Percentiles rank a stretch among this genome's conserved stretches.
These are phyloP conservation scores for Trichoderma harzianum DNA, from an alignment of 2,329 filamentous ascomycete species.

Conservation along the genomic window DNA sequence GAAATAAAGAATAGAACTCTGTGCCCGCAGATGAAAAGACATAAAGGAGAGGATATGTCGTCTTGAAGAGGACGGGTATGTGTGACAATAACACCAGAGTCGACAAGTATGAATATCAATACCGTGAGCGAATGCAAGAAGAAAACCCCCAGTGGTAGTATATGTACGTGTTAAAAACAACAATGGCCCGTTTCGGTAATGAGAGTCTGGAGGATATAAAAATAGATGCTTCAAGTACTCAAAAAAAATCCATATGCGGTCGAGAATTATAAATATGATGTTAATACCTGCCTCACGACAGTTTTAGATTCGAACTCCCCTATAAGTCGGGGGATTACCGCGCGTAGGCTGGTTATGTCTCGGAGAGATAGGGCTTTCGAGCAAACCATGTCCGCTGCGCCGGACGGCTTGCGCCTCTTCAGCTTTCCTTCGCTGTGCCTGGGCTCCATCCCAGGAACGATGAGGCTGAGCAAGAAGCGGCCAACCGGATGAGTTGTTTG, in stretches of 20 bases:
- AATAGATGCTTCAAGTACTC: neutral
- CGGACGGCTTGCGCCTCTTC: conserved; percentile 16
- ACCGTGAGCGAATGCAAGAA: neutral
- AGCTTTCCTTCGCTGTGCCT: neutral
- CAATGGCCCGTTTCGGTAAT: neutral
- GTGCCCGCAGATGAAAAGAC: neutral
- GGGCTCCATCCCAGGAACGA: neutral
- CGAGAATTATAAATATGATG: neutral
- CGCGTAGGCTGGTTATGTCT: conserved; percentile 45
- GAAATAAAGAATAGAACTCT: neutral
- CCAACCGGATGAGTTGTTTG: neutral
- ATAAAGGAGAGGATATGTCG: neutral
- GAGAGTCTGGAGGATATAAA: neutral
- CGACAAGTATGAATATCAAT: neutral
- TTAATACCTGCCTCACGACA: neutral
- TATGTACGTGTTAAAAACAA: neutral
- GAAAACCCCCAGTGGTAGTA: neutral
- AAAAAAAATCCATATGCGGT: neutral
- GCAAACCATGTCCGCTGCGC: conserved; percentile 33
- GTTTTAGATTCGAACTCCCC: conserved; percentile 47
- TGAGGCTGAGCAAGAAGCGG: neutral
- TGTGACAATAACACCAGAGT: neutral
- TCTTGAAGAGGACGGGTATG: neutral
- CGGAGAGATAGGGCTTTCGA: conserved; percentile 35
- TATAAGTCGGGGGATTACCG: conserved; percentile 57